Percentiles rank a stretch among this genome's conserved stretches.
These are phyloP conservation scores for Emmonsia crescens DNA, from an alignment of 2,329 filamentous ascomycete genomes.

Conservation along the genomic window DNA sequence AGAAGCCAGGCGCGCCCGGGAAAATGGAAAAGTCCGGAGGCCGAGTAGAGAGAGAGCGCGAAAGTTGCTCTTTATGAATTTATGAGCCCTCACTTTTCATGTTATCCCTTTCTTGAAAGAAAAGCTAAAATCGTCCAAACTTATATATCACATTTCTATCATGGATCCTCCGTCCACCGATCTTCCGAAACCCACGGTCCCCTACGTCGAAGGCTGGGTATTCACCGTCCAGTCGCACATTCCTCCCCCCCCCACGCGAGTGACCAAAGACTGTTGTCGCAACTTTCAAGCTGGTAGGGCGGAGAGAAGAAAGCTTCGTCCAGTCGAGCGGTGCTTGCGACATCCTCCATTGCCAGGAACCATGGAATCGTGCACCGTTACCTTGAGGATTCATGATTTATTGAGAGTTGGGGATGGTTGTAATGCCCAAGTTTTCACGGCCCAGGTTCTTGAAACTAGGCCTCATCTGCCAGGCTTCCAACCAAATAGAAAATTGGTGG, in stretches of 20 bases:
- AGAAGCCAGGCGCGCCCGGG: no score
- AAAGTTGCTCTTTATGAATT: neutral
- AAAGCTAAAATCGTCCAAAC: neutral
- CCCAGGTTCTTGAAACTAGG: conserved; percentile 7
- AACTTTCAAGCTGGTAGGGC: conserved; percentile 7
- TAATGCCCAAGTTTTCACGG: conserved; percentile 16
- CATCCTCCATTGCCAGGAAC: conserved; percentile 13
- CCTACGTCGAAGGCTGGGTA: conserved; percentile 14
- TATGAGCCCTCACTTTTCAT: neutral
- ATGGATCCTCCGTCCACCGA: conserved; percentile 9
- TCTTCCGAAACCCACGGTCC: conserved; percentile 12
- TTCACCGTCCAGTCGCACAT: conserved; percentile 14
- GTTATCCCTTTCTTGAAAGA: neutral
- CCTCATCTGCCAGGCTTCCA: conserved; percentile 4
- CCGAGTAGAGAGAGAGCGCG: no score
- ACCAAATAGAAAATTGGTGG: conserved; percentile 12
- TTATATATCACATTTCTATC: neutral
- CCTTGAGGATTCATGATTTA: conserved; percentile 12
- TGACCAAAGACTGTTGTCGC: conserved; percentile 9
- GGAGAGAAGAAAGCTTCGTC: conserved; percentile 12
- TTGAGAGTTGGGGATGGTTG: conserved; percentile 14
- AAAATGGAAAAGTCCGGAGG: no score
- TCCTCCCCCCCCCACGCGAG: conserved; percentile 12
- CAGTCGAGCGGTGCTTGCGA: conserved; percentile 14
- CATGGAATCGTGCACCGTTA: conserved; percentile 9